phyloP scores from a whole-genome alignment of 2,329 filamentous ascomycete genomes.

The Verticillium isaacii region DNA sequence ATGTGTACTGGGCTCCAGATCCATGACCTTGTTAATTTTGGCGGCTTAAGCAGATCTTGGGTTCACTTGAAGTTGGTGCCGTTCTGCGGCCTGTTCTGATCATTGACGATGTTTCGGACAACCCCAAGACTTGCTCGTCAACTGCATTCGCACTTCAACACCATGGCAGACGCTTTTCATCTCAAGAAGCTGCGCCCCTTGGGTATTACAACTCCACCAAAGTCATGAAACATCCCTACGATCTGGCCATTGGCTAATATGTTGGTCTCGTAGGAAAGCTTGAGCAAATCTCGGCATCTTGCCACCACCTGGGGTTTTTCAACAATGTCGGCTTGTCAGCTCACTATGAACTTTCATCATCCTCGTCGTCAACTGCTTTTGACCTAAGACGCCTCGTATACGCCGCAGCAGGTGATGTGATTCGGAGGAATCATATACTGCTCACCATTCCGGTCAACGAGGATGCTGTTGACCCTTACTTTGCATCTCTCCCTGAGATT shows the following conservation, averaged over 20 bases:
- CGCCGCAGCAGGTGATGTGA: constrained; percentile 25
- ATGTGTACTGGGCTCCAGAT: too few species aligned
- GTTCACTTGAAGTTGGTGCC: too few species aligned
- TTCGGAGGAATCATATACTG: constrained; percentile 34
- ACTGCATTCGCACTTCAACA: not conserved
- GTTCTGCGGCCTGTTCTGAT: too few species aligned
- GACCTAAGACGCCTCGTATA: constrained; percentile 23
- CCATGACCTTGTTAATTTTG: too few species aligned
- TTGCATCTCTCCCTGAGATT: constrained; percentile 35
- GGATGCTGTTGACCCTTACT: constrained; percentile 32
- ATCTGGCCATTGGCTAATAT: not conserved
- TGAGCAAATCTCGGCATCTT: constrained; percentile 37
- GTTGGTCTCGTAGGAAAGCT: constrained; percentile 24
- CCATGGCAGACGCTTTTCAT: not conserved
- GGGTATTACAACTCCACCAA: not conserved
- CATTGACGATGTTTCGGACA: not conserved
- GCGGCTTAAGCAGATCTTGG: too few species aligned
- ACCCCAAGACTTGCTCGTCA: not conserved
- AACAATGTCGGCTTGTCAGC: constrained; percentile 35
- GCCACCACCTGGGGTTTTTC: constrained; percentile 36
- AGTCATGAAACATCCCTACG: not conserved
- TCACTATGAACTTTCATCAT: constrained; percentile 24
- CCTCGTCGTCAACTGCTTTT: constrained; percentile 18
- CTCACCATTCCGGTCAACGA: constrained; percentile 35
- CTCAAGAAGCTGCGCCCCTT: not conserved